These are phyloP conservation scores for Populus pruinosa DNA, from an alignment of 345 rosid species.

Conservation along the genomic window DNA sequence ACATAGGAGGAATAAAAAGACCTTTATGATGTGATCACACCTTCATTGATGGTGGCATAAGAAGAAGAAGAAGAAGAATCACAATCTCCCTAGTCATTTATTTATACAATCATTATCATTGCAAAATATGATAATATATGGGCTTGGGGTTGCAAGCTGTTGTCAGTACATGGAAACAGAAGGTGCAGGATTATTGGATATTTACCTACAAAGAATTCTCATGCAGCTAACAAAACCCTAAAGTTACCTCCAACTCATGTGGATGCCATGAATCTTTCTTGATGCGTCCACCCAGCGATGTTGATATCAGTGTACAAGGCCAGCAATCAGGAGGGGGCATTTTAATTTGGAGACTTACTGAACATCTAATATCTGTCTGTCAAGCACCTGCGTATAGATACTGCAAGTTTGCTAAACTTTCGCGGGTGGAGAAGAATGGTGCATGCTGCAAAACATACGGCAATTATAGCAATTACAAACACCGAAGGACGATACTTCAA, in stretches of 20 bases:
- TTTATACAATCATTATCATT: not conserved
- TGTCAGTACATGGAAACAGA: not conserved
- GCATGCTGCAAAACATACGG: slow-evolving; percentile 69
- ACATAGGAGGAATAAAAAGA: no score
- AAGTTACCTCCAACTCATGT: not conserved
- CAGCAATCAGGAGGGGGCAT: not conserved
- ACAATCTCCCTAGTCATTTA: not conserved
- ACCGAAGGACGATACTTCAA: slow-evolving; percentile 47
- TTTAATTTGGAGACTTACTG: not conserved
- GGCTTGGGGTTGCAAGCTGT: not conserved
- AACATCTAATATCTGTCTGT: slow-evolving; percentile 3
- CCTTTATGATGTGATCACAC: not conserved
- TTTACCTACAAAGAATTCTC: not conserved
- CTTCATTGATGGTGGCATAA: not conserved
- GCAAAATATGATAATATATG: not conserved
- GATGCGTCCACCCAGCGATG: not conserved
- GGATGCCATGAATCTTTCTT: not conserved
- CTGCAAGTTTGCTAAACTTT: slow-evolving; percentile 63
- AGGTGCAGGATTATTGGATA: not conserved
- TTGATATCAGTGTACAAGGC: not conserved
- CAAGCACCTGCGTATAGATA: slow-evolving; percentile 61
- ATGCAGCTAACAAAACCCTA: no score
- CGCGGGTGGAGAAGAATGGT: slow-evolving; percentile 67
- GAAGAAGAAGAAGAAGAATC: not conserved
- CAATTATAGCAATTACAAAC: slow-evolving; percentile 36